These are phyloP conservation scores for Arthromyces matolae DNA, from an alignment of 768 basidiomycete species.

Conservation along the genomic window DNA sequence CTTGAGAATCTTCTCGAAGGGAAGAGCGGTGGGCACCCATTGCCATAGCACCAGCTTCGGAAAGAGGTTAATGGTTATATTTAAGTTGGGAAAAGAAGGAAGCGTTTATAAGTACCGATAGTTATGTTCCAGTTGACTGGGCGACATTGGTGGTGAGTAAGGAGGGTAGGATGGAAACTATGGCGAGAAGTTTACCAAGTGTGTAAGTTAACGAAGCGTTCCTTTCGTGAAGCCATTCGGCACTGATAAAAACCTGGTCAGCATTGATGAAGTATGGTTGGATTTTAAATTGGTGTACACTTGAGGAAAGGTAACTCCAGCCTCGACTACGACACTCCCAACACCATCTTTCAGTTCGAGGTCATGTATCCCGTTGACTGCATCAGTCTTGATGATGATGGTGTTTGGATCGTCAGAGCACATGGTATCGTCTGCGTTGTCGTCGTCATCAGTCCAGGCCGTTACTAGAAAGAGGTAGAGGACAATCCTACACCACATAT, in stretches of 20 bases:
- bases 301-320: conserved; percentile 34
- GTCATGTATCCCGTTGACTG: conserved; percentile 30
- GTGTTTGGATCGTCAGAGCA: conserved; percentile 34
- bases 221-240: conserved; percentile 32
- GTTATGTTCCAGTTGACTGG: conserved; percentile 38
- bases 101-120: conserved; percentile 25
- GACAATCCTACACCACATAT: conserved; percentile 38
- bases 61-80: background rate
- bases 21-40: too few relatives aligned
- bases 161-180: background rate
- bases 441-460: background rate
- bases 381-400: conserved; percentile 32
- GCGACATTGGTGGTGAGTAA: background rate
- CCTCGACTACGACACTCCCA: conserved; percentile 33
- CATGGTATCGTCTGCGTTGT: conserved; percentile 32
- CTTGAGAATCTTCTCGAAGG: too few relatives aligned
- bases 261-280: background rate
- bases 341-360: conserved; percentile 23
- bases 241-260: conserved; percentile 15
- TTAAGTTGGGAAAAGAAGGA: background rate
- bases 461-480: background rate
- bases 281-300: conserved; percentile 18
- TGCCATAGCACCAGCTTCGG: too few relatives aligned
- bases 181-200: conserved; percentile 18
- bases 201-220: conserved; percentile 32